Evolutionary conservation across 2,329 filamentous ascomycete species (phyloP).

Genomic region (Thermochaetoides dissita): DNA sequence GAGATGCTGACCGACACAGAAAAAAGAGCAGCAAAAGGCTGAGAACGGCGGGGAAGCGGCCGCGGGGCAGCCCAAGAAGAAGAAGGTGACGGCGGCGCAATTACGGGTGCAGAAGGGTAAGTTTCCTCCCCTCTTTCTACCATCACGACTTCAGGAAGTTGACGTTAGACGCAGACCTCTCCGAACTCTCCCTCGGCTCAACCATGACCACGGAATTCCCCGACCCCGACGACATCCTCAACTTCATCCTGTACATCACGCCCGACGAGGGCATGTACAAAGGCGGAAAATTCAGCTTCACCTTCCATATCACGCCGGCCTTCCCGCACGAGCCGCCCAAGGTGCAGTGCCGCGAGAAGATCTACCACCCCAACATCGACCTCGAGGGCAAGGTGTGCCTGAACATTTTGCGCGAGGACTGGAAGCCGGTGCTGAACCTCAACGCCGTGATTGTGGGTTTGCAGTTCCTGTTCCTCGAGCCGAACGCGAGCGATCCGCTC

Average conservation of each 20-base stretch:
- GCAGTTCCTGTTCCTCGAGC: conserved; percentile 95
- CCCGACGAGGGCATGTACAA: conserved; percentile 85
- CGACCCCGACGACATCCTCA: conserved; percentile 72
- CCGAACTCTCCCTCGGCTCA: conserved; percentile 61
- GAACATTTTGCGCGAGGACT: conserved; percentile 94
- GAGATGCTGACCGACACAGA: conserved; percentile 38
- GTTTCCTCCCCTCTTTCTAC: conserved; percentile 5
- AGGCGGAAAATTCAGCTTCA: conserved; percentile 74
- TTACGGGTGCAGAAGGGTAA: conserved; percentile 89
- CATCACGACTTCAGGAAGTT: conserved; percentile 1
- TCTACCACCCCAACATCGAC: conserved; percentile 98
- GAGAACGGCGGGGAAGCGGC: conserved; percentile 54
- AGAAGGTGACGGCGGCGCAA: conserved; percentile 95
- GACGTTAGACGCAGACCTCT: conserved; percentile 51
- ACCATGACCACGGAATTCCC: conserved; percentile 75
- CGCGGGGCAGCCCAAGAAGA: conserved; percentile 65
- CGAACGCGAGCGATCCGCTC: conserved; percentile 90
- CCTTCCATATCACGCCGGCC: conserved; percentile 82
- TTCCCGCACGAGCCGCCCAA: conserved; percentile 97
- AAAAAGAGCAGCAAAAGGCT: conserved; percentile 93
- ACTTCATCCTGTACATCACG: conserved; percentile 68
- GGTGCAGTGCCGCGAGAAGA: conserved; percentile 93
- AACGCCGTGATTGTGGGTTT: conserved; percentile 93
- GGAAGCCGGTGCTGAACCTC: conserved; percentile 95
- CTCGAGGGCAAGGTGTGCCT: conserved; percentile 94